Conservation (phyloP, 805 yeast species). For the Metschnikowia dekortorum region DNA sequence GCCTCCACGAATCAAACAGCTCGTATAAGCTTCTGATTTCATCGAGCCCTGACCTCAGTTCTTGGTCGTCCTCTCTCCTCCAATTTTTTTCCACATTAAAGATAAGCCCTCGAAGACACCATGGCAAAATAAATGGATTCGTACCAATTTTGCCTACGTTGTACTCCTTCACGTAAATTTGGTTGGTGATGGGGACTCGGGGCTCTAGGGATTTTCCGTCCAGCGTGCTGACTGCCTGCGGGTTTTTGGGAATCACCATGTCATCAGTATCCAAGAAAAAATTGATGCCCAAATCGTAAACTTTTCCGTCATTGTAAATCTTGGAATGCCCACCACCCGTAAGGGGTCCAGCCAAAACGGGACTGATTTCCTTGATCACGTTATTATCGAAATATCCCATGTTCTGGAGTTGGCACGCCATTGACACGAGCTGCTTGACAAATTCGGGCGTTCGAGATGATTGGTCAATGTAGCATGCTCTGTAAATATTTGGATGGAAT, state of each 20-base stretch:
- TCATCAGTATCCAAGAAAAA: constrained; percentile 74
- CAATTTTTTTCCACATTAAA: constrained; percentile 53
- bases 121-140: constrained; percentile 85
- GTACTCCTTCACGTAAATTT: constrained; percentile 42
- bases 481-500: constrained; percentile 81
- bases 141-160: constrained; percentile 61
- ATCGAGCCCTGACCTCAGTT: constrained; percentile 33
- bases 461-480: constrained; percentile 87
- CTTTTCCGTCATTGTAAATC: constrained; percentile 79
- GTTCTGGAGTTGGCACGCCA: constrained; percentile 72
- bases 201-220: constrained; percentile 7
- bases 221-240: background rate
- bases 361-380: constrained; percentile 75
- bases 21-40: constrained; percentile 59
- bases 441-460: constrained; percentile 75
- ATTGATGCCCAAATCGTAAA: constrained; percentile 73
- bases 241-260: constrained; percentile 36
- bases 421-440: constrained; percentile 65
- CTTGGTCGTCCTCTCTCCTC: constrained; percentile 30
- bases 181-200: constrained; percentile 30
- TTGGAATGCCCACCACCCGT: constrained; percentile 96
- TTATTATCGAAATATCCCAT: constrained; percentile 82
- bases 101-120: constrained; percentile 80
- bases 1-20: constrained; percentile 83
- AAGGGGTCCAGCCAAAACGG: constrained; percentile 66